Evolutionary conservation across 2,329 filamentous ascomycete genomes (phyloP).

Genomic region (Pestalotiopsis sp.): DNA sequence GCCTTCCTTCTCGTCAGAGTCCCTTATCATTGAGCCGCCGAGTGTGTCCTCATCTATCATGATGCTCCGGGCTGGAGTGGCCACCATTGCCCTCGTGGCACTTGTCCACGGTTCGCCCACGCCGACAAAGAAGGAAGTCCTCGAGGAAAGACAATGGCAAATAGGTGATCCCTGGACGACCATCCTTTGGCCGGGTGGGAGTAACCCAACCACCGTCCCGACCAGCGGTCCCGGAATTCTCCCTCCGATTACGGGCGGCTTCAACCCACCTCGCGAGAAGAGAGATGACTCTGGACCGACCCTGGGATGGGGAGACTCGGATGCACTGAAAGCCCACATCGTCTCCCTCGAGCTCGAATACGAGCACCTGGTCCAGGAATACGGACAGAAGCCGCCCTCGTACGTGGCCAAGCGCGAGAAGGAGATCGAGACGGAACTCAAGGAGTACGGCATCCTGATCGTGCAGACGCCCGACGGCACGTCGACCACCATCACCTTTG

Average conservation of each 20-base stretch:
- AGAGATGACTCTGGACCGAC: conserved; percentile 11
- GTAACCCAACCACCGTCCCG: conserved; percentile 4
- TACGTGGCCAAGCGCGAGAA: conserved; percentile 23
- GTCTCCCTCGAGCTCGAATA: conserved; percentile 29
- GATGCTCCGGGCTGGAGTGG: conserved; percentile 27
- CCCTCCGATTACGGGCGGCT: conserved; percentile 12
- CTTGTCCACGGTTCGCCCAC: conserved; percentile 28
- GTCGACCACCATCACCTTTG: conserved; percentile 33
- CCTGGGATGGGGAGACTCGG: conserved; percentile 19
- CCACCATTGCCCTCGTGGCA: conserved; percentile 30
- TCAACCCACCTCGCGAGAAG: conserved; percentile 7
- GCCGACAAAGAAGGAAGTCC: conserved; percentile 24
- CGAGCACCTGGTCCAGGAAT: conserved; percentile 27
- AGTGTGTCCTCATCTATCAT: neutral
- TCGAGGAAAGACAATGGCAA: conserved; percentile 23
- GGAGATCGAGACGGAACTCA: conserved; percentile 29
- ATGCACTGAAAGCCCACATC: conserved; percentile 28
- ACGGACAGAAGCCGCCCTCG: conserved; percentile 24
- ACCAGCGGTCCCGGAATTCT: conserved; percentile 14
- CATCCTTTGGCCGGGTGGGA: conserved; percentile 1
- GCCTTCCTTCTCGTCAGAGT: neutral
- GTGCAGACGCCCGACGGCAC: conserved; percentile 36
- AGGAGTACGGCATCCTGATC: conserved; percentile 37
- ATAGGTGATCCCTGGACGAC: conserved; percentile 24
- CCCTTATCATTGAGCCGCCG: neutral